Conservation (phyloP, 169 alveolate species). For the Neospora caninum region DNA sequence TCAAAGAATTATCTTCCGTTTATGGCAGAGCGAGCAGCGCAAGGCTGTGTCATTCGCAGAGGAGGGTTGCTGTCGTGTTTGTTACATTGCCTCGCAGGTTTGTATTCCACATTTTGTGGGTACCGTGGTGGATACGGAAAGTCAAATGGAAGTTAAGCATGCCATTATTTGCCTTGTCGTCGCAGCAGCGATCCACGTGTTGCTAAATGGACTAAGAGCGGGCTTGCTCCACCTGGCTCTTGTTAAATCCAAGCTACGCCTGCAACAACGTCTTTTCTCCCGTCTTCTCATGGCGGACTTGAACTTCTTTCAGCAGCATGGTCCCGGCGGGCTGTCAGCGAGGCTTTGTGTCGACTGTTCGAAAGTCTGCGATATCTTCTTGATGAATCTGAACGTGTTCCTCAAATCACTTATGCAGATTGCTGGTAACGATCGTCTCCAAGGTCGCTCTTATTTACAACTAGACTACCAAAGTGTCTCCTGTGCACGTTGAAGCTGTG, state of each 20-base stretch:
- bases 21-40: not conserved
- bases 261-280: not conserved
- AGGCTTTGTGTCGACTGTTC: conserved; percentile 1
- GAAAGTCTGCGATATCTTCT: not conserved
- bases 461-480: too few species aligned
- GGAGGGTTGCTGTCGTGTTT: not conserved
- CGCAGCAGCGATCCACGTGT: not conserved
- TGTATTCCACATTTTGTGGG: not conserved
- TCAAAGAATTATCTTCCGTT: not conserved
- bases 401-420: not conserved
- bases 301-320: not conserved
- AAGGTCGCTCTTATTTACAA: too few species aligned
- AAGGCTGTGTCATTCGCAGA: not conserved
- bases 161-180: not conserved
- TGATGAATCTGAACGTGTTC: not conserved
- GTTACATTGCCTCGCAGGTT: not conserved
- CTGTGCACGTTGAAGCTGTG: too few species aligned
- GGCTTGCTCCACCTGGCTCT: not conserved
- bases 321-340: not conserved
- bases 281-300: not conserved
- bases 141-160: not conserved
- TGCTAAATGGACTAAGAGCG: not conserved
- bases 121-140: conserved; percentile 1
- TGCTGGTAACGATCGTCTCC: not conserved
- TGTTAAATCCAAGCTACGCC: not conserved